Evolutionary conservation across 2,329 filamentous ascomycete genomes (phyloP).

Genomic region (Zelopaecilomyces penicillatus): DNA sequence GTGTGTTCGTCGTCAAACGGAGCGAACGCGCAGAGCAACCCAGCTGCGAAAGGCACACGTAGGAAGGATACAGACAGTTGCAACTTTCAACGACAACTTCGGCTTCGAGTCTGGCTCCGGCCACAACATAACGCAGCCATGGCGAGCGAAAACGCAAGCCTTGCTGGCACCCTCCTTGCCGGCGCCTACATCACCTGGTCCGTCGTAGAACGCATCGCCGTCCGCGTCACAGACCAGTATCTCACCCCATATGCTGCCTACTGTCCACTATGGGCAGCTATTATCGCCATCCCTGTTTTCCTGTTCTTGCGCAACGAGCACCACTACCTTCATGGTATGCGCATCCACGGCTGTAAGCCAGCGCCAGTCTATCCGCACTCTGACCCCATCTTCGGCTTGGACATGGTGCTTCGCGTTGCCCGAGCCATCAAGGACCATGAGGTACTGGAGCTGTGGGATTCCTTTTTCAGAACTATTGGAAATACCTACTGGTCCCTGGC

Average conservation of each 20-base stretch:
- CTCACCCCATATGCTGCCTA: constrained; percentile 4
- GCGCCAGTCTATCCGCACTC: constrained; percentile 38
- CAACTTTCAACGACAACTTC: too few species aligned
- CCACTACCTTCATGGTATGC: constrained; percentile 15
- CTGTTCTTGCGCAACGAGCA: constrained; percentile 12
- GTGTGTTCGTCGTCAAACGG: too few species aligned
- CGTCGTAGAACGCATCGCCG: constrained; percentile 1
- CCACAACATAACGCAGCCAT: not conserved
- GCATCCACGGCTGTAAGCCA: constrained; percentile 38
- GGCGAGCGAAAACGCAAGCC: constrained; percentile 3
- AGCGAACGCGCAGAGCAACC: too few species aligned
- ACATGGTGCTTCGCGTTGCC: constrained; percentile 33
- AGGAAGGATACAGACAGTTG: too few species aligned
- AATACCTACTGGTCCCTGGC: constrained; percentile 24
- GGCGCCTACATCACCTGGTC: constrained; percentile 8
- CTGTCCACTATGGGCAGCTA: constrained; percentile 9
- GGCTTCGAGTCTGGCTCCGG: not conserved
- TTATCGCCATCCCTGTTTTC: constrained; percentile 9
- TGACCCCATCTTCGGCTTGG: constrained; percentile 46
- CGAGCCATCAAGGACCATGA: constrained; percentile 27
- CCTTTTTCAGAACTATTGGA: constrained; percentile 25
- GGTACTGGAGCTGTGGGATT: constrained; percentile 24
- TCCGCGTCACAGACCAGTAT: constrained; percentile 1
- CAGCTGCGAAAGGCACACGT: too few species aligned
- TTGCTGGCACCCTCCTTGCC: constrained; percentile 2